Conservation (phyloP, 768 basidiomycete species). For the Russula emetica region DNA sequence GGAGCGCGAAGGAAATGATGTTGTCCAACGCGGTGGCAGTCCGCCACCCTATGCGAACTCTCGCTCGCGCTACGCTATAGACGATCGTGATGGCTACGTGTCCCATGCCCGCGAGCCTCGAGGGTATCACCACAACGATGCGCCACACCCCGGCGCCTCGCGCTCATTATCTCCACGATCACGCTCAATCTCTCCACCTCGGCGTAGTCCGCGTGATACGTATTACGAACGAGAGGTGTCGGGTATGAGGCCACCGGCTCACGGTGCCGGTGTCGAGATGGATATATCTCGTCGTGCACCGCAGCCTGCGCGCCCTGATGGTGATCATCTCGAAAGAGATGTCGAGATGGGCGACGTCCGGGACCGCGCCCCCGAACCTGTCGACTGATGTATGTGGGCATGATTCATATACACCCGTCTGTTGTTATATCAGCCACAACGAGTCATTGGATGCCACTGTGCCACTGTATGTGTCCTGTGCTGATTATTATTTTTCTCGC, state of each 20-base stretch:
- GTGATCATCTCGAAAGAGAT: conserved; percentile 21
- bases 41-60: conserved; percentile 24
- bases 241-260: conserved; percentile 5
- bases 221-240: conserved; percentile 21
- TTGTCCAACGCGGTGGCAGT: conserved; percentile 11
- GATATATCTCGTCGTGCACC: conserved; percentile 15
- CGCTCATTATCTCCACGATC: conserved; percentile 25
- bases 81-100: conserved; percentile 27
- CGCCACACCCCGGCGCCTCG: conserved; percentile 23
- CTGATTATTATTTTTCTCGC: neutral
- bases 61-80: conserved; percentile 30
- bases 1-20: conserved; percentile 19
- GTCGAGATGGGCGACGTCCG: conserved; percentile 24
- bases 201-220: conserved; percentile 19
- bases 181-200: conserved; percentile 22
- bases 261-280: conserved; percentile 12
- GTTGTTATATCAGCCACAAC: conserved; percentile 8
- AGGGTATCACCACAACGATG: conserved; percentile 22
- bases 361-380: conserved; percentile 24
- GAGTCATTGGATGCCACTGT: neutral
- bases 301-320: conserved; percentile 11
- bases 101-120: conserved; percentile 22
- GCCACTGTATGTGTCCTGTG: conserved; percentile 3
- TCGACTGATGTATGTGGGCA: conserved; percentile 23
- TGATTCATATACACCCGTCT: no score